Evolutionary conservation across 164 flowering plant genomes (phyloP).

Genomic region (Buxus sempervirens): DNA sequence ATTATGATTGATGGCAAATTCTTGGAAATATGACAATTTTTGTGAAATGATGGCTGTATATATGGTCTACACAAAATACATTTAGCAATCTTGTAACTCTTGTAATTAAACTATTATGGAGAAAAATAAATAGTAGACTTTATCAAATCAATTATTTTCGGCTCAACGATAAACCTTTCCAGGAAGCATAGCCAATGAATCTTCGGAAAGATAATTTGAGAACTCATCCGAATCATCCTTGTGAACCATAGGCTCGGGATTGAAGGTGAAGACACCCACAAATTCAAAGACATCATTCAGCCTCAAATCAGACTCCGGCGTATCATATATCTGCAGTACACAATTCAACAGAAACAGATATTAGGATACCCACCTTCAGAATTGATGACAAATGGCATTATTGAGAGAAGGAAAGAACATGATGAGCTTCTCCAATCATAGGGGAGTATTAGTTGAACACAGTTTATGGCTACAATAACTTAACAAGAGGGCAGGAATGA

Average conservation of each 20-base stretch:
- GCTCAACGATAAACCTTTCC: slow-evolving; percentile 44
- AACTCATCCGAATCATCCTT: slow-evolving; percentile 39
- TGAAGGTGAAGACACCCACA: slow-evolving; percentile 76
- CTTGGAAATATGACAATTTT: too few relatives aligned
- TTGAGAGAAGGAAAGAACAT: not conserved
- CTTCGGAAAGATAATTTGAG: slow-evolving; percentile 42
- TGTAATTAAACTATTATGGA: not conserved
- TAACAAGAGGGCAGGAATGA: not conserved
- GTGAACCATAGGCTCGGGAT: slow-evolving; percentile 40
- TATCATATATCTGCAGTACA: slow-evolving; percentile 70
- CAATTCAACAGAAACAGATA: not conserved
- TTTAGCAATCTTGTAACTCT: too few relatives aligned
- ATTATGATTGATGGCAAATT: too few relatives aligned
- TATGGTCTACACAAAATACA: too few relatives aligned
- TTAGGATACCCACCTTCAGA: not conserved
- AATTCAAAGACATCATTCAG: slow-evolving; percentile 92
- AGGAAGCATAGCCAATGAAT: slow-evolving; percentile 43
- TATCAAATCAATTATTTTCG: not conserved
- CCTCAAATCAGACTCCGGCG: slow-evolving; percentile 70
- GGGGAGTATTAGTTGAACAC: not conserved
- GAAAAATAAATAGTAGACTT: not conserved
- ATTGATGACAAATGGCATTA: not conserved
- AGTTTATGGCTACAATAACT: not conserved
- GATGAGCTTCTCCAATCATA: not conserved
- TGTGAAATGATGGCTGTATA: too few relatives aligned